Base-by-base conservation (phyloP, 2,329 filamentous ascomycete genomes). In the Xylariaceae sp. region DNA sequence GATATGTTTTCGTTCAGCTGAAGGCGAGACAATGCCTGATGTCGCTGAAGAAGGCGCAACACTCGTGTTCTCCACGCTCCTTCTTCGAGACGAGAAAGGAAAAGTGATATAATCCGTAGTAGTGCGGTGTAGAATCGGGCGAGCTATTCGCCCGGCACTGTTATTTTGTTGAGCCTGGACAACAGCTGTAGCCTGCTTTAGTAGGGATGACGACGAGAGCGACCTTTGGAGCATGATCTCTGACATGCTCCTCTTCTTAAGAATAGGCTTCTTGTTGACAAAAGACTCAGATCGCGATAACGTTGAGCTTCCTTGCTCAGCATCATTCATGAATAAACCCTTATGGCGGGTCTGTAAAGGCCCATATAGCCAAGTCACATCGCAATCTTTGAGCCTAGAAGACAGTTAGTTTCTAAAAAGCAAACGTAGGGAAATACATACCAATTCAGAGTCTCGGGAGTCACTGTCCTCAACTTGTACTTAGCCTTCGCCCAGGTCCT, bases 351-450 rank as follows among this genome's bases (percentile, higher is more conserved):
- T 89, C 71, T 96, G 93, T 47, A 97, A 75, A 12, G 95, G 95
- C 0, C 95, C 95, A 69, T 98, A 99, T 1, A 99, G 80, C 95
- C 93, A 99, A 44, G 93, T 97, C 29, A 97, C 92, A 73, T 99
- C 93, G 72, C 90, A 95, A 67, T 98, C 95, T 73, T 98, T 99
- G 57, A 97, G 81, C 93, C 92, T 96, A 67, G 45, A 18, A 56
- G 32, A 45, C 41, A 43, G 67, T 78, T 67, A 76, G 69, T 57
- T 62, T 56, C 43, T 44, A 42, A 46, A 21, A 45, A 20, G 14
- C 7, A 45, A 23, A 19, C 18, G 20, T 14, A 54, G 23, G 41
- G 53, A 6, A 12, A 20, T 40, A 80, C 86, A 68, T 75, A 96
- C 93, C 95, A 99, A 75, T 98, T 96, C 53, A 99, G 79, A 1